Percentiles rank a stretch among this genome's conserved stretches.
Conservation (phyloP, 2,329 filamentous ascomycete genomes). For the Colletotrichum gigasporum region DNA sequence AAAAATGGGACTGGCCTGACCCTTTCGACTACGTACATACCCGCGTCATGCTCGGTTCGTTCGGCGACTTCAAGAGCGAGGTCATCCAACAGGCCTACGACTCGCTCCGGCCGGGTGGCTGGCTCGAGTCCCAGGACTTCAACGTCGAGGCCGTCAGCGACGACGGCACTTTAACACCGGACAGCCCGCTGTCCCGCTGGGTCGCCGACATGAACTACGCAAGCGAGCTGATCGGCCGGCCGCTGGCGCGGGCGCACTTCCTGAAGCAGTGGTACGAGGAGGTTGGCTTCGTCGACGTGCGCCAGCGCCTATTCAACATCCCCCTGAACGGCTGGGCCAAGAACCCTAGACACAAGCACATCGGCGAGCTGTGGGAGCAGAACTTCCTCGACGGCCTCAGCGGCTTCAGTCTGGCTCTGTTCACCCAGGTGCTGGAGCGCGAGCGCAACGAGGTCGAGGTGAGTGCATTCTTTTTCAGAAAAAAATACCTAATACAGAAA, state of each 20-base stretch:
- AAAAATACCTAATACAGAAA: background rate
- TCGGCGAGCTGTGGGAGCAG: conserved; percentile 56
- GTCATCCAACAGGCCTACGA: conserved; percentile 62
- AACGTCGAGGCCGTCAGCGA: conserved; percentile 51
- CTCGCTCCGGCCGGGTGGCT: conserved; percentile 61
- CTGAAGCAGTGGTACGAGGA: conserved; percentile 51
- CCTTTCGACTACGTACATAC: conserved; percentile 66
- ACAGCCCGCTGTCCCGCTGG: conserved; percentile 51
- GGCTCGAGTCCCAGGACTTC: conserved; percentile 63
- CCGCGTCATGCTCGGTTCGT: conserved; percentile 59
- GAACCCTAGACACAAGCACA: conserved; percentile 50
- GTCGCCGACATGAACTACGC: conserved; percentile 51
- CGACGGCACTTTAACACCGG: conserved; percentile 52
- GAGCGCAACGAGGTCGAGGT: conserved; percentile 60
- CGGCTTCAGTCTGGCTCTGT: conserved; percentile 52
- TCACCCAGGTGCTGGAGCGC: conserved; percentile 50
- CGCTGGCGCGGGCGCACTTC: conserved; percentile 44
- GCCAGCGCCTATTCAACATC: conserved; percentile 61
- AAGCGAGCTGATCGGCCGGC: conserved; percentile 46
- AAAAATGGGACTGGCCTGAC: conserved; percentile 62
- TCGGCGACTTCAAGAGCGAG: conserved; percentile 56
- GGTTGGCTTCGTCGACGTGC: conserved; percentile 65
- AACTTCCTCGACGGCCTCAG: conserved; percentile 55
- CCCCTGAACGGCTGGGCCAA: conserved; percentile 65
- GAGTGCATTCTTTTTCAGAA: conserved; percentile 24